phyloP scores from a whole-genome alignment of 192 early-diverging fungal species.

The Entomortierella lignicola region DNA sequence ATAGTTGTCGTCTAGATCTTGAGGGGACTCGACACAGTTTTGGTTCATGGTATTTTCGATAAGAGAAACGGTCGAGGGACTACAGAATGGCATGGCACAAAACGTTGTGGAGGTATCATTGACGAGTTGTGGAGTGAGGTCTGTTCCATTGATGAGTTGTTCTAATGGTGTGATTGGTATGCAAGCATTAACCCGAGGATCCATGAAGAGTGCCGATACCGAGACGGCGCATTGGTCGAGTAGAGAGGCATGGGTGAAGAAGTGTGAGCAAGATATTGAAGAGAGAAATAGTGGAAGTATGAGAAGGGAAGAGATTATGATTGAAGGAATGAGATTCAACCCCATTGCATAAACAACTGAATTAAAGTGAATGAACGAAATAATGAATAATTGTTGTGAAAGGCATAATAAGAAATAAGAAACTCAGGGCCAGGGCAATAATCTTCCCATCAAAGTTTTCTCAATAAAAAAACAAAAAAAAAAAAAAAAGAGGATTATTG shows the following conservation, averaged over 20 bases:
- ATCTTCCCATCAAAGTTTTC: too few species aligned
- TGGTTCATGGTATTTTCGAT: constrained; percentile 43
- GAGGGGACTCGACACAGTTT: constrained; percentile 18
- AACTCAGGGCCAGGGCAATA: too few species aligned
- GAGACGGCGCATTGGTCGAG: constrained; percentile 39
- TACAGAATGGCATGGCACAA: constrained; percentile 27
- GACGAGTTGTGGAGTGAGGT: constrained; percentile 25
- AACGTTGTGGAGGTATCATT: constrained; percentile 32
- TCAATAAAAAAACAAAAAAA: too few species aligned
- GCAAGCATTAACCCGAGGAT: constrained; percentile 9
- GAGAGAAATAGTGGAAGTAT: not conserved
- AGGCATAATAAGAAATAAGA: not conserved
- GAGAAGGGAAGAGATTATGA: not conserved
- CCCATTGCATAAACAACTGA: constrained; percentile 6
- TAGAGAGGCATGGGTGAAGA: constrained; percentile 4
- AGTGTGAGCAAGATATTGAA: not conserved
- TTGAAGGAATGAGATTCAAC: constrained; percentile 24
- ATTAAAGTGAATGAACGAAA: not conserved
- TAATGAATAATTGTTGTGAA: not conserved
- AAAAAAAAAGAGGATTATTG: too few species aligned
- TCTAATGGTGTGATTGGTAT: constrained; percentile 3
- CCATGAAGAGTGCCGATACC: constrained; percentile 11
- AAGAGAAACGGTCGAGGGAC: constrained; percentile 5
- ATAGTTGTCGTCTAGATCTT: constrained; percentile 4
- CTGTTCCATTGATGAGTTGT: constrained; percentile 7